These are phyloP conservation scores for Fusarium pininemorale DNA, from an alignment of 2,329 filamentous ascomycete species.

Conservation along the genomic window DNA sequence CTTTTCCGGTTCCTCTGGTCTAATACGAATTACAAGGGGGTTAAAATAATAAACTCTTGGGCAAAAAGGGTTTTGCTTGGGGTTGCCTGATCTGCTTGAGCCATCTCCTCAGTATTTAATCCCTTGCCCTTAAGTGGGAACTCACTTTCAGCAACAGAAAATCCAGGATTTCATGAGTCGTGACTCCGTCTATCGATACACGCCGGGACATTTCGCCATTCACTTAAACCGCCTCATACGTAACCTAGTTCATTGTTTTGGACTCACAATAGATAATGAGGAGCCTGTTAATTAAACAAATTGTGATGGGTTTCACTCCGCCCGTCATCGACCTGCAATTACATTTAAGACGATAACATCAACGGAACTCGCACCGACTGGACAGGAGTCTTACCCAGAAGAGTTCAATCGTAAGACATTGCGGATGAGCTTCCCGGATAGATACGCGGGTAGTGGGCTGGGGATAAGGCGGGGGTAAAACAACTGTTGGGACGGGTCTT, in stretches of 20 bases:
- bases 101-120: neutral
- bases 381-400: no score
- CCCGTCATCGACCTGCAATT: no score
- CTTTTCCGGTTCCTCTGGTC: neutral
- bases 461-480: neutral
- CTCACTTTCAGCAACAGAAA: neutral
- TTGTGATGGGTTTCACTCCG: no score
- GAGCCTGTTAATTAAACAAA: neutral
- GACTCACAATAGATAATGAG: neutral
- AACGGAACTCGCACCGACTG: no score
- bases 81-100: neutral
- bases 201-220: neutral
- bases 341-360: neutral
- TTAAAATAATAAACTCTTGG: neutral
- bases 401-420: neutral
- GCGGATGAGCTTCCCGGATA: neutral
- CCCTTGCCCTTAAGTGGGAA: neutral
- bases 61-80: neutral
- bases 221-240: neutral
- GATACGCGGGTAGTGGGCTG: neutral
- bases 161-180: neutral
- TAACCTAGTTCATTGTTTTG: neutral
- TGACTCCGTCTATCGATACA: accelerated
- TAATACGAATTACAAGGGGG: accelerated
- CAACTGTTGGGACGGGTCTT: neutral